phyloP scores from a whole-genome alignment of 495 filamentous ascomycete species.

The Lophiotrema nucula region DNA sequence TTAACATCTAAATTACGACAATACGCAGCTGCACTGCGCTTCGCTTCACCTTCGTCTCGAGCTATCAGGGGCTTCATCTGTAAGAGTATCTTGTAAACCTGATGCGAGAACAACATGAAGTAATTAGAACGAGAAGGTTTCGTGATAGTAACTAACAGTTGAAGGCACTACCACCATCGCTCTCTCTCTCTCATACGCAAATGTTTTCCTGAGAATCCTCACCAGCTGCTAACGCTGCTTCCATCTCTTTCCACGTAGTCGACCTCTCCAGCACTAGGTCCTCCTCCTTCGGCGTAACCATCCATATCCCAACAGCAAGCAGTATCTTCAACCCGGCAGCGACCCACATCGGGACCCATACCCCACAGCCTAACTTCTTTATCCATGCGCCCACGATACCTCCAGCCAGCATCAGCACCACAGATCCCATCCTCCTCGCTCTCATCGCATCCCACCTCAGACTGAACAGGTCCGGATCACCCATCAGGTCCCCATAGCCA shows the following conservation, averaged over 20 bases:
- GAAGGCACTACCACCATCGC: background rate
- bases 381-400: background rate
- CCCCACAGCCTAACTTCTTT: background rate
- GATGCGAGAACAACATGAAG: too few species aligned
- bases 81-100: too few species aligned
- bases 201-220: background rate
- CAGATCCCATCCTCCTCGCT: background rate
- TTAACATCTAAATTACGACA: too few species aligned
- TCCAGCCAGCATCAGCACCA: background rate
- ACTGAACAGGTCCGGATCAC: background rate
- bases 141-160: background rate
- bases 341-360: background rate
- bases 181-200: background rate
- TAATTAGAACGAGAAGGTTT: background rate
- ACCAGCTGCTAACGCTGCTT: background rate
- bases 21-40: too few species aligned
- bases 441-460: background rate
- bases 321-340: background rate
- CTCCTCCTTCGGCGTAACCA: background rate
- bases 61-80: too few species aligned
- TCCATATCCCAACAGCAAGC: background rate
- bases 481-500: background rate
- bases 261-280: background rate
- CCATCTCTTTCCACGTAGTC: background rate
- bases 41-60: too few species aligned